Base-by-base conservation (phyloP, 2,329 filamentous ascomycete genomes). In the Elsinoe perseae region DNA sequence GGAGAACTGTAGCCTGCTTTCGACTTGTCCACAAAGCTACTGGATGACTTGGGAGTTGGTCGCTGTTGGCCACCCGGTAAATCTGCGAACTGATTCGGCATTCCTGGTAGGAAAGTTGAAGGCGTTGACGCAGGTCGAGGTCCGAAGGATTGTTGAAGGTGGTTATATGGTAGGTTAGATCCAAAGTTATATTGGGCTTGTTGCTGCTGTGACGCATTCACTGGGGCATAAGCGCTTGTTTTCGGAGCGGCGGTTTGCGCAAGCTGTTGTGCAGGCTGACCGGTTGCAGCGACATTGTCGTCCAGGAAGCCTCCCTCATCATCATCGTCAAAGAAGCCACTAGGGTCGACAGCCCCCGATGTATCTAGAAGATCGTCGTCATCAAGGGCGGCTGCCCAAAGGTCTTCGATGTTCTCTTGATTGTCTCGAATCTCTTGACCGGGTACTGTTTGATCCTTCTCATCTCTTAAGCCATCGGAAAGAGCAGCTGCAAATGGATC, bases 1-100 rank as follows among this genome's bases (percentile, higher is more conserved):
- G 93, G 93, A 18, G 92, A 97, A 50, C 86, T 80, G 68, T 98
- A 98, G 6, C 92, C 91, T 56, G 88, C 88, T 71, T 95, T 97
- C 2, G 89, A 76, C 70, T 95, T 95, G 69, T 92, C 86, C 4
- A 81, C 89, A 70, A 95, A 98, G 70, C 92, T 97, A 68, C 95
- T 83, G 1, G 74, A 50, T 7, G 56, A 52, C 16, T 46, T 46
- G n/a, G 55, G 28, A 14, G 50, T 43, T n/a, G 59, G 56, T 48
- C 56, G 50, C 25, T 44, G 56, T 27, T 36, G 36, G 12, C n/a
- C 21, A 5, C 21, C 2, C 9, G 14, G 6, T 9, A 46, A 14
- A 8, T 48, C 40, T 12, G 42, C 16, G 12, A 25, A 44, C 7
- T 42, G 53, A 21, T 25, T 38, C n/a, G 53, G 18, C 27, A 48